Evolutionary conservation across 2,329 filamentous ascomycete species (phyloP).

Genomic region (Pezicula rhizophila): DNA sequence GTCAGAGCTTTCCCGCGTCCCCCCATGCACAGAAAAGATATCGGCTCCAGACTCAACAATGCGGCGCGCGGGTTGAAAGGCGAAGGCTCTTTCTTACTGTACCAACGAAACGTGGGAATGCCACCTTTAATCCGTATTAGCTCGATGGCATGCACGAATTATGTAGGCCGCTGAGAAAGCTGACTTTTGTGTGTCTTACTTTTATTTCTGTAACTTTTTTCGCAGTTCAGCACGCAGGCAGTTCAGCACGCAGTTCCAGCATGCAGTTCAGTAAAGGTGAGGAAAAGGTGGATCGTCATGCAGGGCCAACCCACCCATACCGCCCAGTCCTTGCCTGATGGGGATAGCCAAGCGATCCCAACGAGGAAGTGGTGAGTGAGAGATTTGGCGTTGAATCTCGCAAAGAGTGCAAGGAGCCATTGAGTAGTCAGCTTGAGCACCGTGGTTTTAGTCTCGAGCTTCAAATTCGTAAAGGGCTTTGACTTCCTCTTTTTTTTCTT

Average conservation of each 20-base stretch:
- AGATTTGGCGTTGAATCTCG: neutral
- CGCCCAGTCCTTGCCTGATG: neutral
- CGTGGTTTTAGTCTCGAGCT: no score
- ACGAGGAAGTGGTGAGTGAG: neutral
- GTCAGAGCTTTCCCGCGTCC: neutral
- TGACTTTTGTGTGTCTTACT: no score
- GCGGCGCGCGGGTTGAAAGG: neutral
- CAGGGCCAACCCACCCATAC: neutral
- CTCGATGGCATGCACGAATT: no score
- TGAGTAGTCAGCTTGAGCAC: no score
- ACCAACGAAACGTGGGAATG: no score
- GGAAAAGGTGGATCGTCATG: neutral
- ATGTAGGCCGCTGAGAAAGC: no score
- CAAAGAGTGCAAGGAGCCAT: neutral
- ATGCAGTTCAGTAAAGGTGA: neutral
- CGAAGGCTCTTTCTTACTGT: neutral
- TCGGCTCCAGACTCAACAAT: neutral
- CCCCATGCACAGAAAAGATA: neutral
- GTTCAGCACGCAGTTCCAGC: no score
- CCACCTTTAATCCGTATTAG: no score
- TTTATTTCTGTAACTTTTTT: no score
- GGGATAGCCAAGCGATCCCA: conserved; percentile 1
- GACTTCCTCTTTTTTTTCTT: neutral
- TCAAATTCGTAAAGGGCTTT: no score
- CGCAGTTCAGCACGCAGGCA: no score